Evolutionary conservation across 208 protist species (phyloP).

Genomic region (Tritrichomonas musculus): DNA sequence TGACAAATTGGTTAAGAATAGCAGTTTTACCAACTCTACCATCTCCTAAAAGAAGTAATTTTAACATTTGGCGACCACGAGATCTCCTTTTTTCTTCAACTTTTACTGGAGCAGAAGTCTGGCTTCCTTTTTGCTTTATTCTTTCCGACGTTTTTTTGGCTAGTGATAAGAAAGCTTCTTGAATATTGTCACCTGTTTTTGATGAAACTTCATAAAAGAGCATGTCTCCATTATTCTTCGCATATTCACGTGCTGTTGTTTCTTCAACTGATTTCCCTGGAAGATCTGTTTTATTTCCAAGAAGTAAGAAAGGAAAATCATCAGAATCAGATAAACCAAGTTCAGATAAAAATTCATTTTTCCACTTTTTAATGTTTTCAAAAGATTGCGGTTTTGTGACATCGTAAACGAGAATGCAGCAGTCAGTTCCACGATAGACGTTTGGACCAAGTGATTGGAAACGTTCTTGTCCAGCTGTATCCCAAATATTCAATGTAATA

Average conservation of each 20-base stretch:
- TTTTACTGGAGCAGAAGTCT: too few relatives aligned
- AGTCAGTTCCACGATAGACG: background rate
- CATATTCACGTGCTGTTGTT: background rate
- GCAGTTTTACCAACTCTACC: background rate
- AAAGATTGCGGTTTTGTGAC: background rate
- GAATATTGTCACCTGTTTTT: background rate
- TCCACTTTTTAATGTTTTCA: conserved; percentile 47
- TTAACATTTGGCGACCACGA: too few relatives aligned
- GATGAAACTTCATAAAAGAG: background rate
- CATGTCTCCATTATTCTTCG: background rate
- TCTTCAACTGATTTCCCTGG: background rate
- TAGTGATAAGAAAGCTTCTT: background rate
- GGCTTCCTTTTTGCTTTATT: too few relatives aligned
- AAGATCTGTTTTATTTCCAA: conserved; percentile 55
- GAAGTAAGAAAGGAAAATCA: conserved; percentile 51
- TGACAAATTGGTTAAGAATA: background rate
- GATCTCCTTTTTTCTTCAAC: too few relatives aligned
- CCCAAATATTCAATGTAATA: background rate
- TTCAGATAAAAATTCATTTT: conserved; percentile 46
- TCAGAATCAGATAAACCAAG: conserved; percentile 28
- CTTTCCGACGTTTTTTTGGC: too few relatives aligned
- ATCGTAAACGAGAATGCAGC: background rate
- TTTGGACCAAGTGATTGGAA: background rate
- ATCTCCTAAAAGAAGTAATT: background rate
- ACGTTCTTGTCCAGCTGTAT: background rate